Conservation (phyloP, 2,329 filamentous ascomycete genomes). For the Daldinia eschscholtzii region DNA sequence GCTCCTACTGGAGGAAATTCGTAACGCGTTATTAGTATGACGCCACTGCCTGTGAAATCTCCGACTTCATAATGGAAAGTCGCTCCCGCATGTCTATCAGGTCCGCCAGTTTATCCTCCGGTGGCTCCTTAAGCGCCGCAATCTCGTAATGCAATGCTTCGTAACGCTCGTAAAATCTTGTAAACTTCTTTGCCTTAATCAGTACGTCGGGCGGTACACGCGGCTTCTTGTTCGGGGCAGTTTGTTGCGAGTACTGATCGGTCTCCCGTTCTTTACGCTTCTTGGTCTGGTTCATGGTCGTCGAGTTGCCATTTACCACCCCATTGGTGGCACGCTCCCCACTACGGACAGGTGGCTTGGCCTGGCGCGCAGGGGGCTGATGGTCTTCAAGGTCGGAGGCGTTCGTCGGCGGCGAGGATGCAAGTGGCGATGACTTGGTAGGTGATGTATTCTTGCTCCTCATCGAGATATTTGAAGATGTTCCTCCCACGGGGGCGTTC, state of each 20-base stretch:
- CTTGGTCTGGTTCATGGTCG: conserved; percentile 48
- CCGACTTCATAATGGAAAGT: conserved; percentile 68
- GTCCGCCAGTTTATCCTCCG: conserved; percentile 63
- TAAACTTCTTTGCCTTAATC: conserved; percentile 67
- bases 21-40: conserved; percentile 33
- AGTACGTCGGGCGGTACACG: conserved; percentile 63
- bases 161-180: conserved; percentile 68
- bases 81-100: conserved; percentile 67
- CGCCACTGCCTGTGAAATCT: conserved; percentile 66
- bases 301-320: conserved; percentile 43
- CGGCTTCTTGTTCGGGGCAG: conserved; percentile 55
- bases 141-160: conserved; percentile 69
- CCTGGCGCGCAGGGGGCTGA: conserved; percentile 29
- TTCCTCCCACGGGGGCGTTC: conserved; percentile 51
- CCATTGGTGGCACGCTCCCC: conserved; percentile 46
- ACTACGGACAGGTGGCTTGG: conserved; percentile 45
- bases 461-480: conserved; percentile 57
- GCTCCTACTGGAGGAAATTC: neutral
- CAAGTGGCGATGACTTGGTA: conserved; percentile 73
- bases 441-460: conserved; percentile 69
- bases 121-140: conserved; percentile 62
- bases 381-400: conserved; percentile 70
- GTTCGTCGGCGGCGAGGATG: conserved; percentile 75
- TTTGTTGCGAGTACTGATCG: conserved; percentile 50
- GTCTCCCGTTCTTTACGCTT: conserved; percentile 60